Evolutionary conservation across 2,329 filamentous ascomycete species (phyloP).

Genomic region (Aotearoamyces nothofagi): DNA sequence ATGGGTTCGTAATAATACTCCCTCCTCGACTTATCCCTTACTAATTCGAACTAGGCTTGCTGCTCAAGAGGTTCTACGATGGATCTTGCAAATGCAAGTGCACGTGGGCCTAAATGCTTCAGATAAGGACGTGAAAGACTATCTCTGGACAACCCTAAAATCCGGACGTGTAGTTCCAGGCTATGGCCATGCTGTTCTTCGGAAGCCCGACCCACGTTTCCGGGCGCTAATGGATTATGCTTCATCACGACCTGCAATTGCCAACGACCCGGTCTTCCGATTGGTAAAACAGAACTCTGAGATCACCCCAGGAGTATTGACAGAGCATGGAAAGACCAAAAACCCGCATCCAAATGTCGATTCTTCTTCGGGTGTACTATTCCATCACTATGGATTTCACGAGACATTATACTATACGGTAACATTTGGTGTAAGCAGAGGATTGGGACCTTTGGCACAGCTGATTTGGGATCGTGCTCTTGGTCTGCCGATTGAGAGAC

Average conservation of each 20-base stretch:
- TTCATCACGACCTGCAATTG: slow-evolving; percentile 68
- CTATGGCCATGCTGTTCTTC: slow-evolving; percentile 89
- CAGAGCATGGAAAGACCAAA: slow-evolving; percentile 94
- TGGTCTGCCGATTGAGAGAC: slow-evolving; percentile 88
- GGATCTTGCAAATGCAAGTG: slow-evolving; percentile 93
- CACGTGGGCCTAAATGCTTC: slow-evolving; percentile 64
- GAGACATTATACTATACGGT: slow-evolving; percentile 90
- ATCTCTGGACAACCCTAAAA: slow-evolving; percentile 87
- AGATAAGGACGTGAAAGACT: slow-evolving; percentile 70
- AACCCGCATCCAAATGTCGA: slow-evolving; percentile 98
- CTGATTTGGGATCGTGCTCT: slow-evolving; percentile 92
- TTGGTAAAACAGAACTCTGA: slow-evolving; percentile 88
- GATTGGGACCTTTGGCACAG: slow-evolving; percentile 80
- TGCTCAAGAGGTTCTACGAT: slow-evolving; percentile 91
- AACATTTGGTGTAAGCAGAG: slow-evolving; percentile 53
- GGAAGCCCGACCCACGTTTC: slow-evolving; percentile 94
- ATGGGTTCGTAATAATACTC: slow-evolving; percentile 37
- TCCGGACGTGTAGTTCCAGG: slow-evolving; percentile 88
- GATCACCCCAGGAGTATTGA: slow-evolving; percentile 80
- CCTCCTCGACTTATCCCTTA: not conserved
- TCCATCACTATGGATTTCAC: slow-evolving; percentile 96
- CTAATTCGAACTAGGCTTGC: slow-evolving; percentile 44
- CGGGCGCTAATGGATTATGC: slow-evolving; percentile 96
- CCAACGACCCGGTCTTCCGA: slow-evolving; percentile 77
- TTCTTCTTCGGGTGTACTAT: slow-evolving; percentile 80